A percentile compares a stretch with the other conserved stretches of the same genome.
phyloP scores from a whole-genome alignment of 164 flowering plant genomes.

The Pachysandra terminalis region DNA sequence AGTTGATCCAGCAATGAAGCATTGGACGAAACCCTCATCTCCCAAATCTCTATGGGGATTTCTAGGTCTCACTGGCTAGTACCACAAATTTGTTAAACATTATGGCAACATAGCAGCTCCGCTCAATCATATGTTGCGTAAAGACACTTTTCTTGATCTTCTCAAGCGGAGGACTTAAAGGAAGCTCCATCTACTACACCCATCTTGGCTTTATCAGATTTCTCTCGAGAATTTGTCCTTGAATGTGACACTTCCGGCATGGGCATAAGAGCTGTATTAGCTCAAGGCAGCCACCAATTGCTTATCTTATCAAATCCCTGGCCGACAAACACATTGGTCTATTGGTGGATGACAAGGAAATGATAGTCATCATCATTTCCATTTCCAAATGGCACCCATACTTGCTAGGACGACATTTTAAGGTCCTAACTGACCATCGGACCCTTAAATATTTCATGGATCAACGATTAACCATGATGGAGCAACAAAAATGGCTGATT shows the following conservation, averaged over 20 bases:
- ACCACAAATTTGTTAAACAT: not conserved
- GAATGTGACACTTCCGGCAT: not conserved
- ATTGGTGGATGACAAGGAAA: constrained; percentile 8
- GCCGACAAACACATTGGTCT: too few relatives aligned
- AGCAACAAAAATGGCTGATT: too few relatives aligned
- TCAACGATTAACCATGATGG: too few relatives aligned
- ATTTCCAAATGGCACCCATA: not conserved
- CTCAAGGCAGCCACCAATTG: not conserved
- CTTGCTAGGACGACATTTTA: not conserved
- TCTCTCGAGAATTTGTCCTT: not conserved
- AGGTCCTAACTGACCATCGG: too few relatives aligned
- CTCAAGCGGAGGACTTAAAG: too few relatives aligned
- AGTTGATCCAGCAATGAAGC: not conserved
- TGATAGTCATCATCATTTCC: not conserved
- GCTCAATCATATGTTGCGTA: not conserved
- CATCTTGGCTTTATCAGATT: not conserved
- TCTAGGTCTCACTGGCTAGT: not conserved
- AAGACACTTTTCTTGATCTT: too few relatives aligned
- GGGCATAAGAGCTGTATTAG: not conserved
- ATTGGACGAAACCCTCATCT: not conserved
- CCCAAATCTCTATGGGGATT: not conserved
- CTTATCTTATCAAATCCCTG: not conserved
- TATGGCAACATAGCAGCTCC: not conserved
- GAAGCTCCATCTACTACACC: not conserved
- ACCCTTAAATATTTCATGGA: too few relatives aligned